Conservation (phyloP, 208 protist genomes). For the Trypanosoma cruzi region DNA sequence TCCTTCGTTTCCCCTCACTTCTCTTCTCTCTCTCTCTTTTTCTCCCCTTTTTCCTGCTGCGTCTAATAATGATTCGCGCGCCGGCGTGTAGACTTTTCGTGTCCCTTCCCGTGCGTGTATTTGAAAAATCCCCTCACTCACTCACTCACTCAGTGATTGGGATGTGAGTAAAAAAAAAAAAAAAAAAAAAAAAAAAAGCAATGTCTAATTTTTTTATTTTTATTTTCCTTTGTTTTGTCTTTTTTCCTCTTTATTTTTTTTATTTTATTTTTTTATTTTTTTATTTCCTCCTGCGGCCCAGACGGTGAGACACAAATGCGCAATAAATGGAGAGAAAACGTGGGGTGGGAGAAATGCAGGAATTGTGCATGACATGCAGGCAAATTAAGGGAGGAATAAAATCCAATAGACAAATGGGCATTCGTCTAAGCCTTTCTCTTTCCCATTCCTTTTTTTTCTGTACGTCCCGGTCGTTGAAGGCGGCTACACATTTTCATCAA, state of each 20-base stretch:
- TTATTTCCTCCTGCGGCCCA: neutral
- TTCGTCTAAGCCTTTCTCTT: neutral
- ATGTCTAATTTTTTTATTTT: too few relatives aligned
- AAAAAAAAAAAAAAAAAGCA: too few relatives aligned
- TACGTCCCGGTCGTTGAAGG: too few relatives aligned
- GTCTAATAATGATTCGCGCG: too few relatives aligned
- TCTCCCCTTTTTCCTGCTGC: neutral
- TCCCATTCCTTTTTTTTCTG: neutral
- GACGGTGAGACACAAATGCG: neutral
- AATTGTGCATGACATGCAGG: neutral
- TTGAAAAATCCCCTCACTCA: too few relatives aligned
- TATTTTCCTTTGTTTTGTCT: neutral
- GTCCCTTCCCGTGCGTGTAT: too few relatives aligned
- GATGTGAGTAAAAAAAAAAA: too few relatives aligned
- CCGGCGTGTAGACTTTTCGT: too few relatives aligned
- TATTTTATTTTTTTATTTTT: neutral
- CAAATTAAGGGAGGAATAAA: neutral
- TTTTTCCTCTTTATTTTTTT: neutral
- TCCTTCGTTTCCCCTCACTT: neutral
- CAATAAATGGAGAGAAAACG: neutral
- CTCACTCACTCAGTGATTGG: too few relatives aligned
- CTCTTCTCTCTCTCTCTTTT: neutral
- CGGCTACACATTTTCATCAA: constrained; percentile 25
- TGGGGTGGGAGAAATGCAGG: neutral
- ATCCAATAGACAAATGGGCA: neutral